These are phyloP conservation scores for Debaryomyces udenii DNA, from an alignment of 1,139 yeast genomes.

Conservation along the genomic window DNA sequence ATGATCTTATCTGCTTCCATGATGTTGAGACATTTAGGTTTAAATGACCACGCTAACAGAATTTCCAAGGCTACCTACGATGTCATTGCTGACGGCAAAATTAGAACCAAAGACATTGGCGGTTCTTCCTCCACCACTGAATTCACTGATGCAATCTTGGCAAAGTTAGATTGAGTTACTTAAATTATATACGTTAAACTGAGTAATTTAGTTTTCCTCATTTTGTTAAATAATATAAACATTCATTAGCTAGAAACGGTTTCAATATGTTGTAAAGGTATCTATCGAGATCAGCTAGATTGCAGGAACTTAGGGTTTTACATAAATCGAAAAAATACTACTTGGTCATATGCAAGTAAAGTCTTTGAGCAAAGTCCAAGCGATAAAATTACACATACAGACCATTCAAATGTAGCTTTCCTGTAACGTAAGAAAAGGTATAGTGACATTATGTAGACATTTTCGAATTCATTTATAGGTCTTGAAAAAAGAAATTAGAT, in stretches of 20 bases:
- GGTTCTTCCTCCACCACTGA: constrained; percentile 89
- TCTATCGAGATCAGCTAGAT: too few relatives aligned
- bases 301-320: too few relatives aligned
- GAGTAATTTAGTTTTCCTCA: constrained; percentile 3
- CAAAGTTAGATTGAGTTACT: constrained; percentile 50
- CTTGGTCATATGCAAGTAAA: too few relatives aligned
- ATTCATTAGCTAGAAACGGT: constrained; percentile 4
- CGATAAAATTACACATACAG: too few relatives aligned
- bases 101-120: constrained; percentile 84
- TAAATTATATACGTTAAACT: constrained; percentile 2
- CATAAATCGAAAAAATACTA: too few relatives aligned
- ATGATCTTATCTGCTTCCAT: constrained; percentile 89
- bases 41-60: constrained; percentile 80
- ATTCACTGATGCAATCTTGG: constrained; percentile 83
- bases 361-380: too few relatives aligned
- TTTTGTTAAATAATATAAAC: constrained; percentile 8
- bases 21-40: constrained; percentile 93
- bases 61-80: constrained; percentile 87
- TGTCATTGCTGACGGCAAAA: constrained; percentile 84
- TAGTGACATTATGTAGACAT: too few relatives aligned
- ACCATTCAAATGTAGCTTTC: too few relatives aligned
- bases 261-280: not conserved
- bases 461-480: too few relatives aligned
- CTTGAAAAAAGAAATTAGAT: too few relatives aligned
- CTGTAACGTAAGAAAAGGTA: too few relatives aligned